Evolutionary conservation across 106 monocot genomes (phyloP), one percentile per base, ranked within the genome.

Genomic region (Acanthochlamys bracteata): DNA sequence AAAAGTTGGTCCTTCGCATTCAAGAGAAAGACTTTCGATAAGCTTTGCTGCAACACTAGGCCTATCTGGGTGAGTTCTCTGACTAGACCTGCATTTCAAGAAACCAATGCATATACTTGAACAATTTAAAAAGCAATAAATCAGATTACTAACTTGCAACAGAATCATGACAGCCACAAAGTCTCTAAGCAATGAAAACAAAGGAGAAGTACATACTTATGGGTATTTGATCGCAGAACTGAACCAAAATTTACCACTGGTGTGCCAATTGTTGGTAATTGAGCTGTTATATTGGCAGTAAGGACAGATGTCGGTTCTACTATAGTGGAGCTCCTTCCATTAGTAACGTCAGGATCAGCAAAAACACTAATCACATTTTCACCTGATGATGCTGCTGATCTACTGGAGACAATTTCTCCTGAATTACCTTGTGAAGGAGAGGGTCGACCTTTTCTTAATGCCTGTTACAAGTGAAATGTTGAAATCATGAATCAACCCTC

Each of bases 181-280:
- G n/a, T n/a, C n/a, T n/a, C n/a, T n/a, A n/a, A n/a, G n/a, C n/a
- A n/a, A n/a, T n/a, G n/a, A n/a, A n/a, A n/a, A n/a, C n/a, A n/a
- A n/a, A n/a, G n/a, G n/a, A n/a, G n/a, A n/a, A n/a, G 43, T 9
- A 13, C 43, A 9, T 45, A 45, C 43, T 45, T 45, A 7, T 9
- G 10, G 13, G 7, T 45, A 39, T 65, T 69, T 24, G 64, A 75
- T 65, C 69, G 68, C 59, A 63, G 13, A 74, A 82, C 82, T 53
- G 53, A 49, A 72, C 74, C 77, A 23, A 20, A 24, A 58, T 64
- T 75, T 15, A 42, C 54, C 15, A 70, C 43, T 51, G 76, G 79
- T 14, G 67, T 77, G 62, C 84, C 84, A 60, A 80, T 80, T 60
- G 82, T 80, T 23, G 73, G 65, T 57, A 83, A 65, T 19, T 83